Evolutionary conservation across 106 monocot genomes (phyloP).

Genomic region (Narthecium ossifragum): DNA sequence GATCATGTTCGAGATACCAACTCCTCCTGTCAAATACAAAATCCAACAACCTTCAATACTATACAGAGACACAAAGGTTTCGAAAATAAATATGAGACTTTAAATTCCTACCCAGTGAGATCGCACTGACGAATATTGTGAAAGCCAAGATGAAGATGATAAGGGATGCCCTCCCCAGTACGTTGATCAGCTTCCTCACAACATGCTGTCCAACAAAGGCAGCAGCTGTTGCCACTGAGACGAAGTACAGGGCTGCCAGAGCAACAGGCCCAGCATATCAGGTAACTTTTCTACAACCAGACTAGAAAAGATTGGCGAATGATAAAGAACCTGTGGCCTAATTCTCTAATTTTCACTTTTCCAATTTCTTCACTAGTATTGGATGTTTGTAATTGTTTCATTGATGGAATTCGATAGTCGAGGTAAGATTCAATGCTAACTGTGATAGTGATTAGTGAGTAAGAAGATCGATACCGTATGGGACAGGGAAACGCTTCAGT

Average conservation of each 20-base stretch:
- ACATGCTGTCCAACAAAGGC: conserved; percentile 71
- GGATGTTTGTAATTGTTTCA: background rate
- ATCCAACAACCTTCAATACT: background rate
- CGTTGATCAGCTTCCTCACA: conserved; percentile 63
- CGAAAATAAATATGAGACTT: background rate
- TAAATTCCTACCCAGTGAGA: conserved; percentile 57
- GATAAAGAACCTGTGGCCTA: too few species aligned
- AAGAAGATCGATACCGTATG: conserved; percentile 73
- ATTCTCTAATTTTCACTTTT: too few species aligned
- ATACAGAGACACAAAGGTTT: background rate
- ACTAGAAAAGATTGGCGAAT: too few species aligned
- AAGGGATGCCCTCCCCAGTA: conserved; percentile 81
- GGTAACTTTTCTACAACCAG: too few species aligned
- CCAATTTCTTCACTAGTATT: background rate
- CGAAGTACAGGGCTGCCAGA: conserved; percentile 58
- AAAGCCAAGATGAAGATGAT: conserved; percentile 88
- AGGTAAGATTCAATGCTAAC: background rate
- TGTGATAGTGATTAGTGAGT: too few species aligned
- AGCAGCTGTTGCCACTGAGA: conserved; percentile 45
- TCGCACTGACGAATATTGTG: conserved; percentile 85
- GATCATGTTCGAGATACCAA: conserved; percentile 74
- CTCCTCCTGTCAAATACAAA: conserved; percentile 45
- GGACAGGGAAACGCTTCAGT: conserved; percentile 74
- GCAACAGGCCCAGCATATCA: too few species aligned
- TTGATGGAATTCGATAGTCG: background rate